Conservation (phyloP, 2,329 filamentous ascomycete species). For the Cytospora leucostoma region DNA sequence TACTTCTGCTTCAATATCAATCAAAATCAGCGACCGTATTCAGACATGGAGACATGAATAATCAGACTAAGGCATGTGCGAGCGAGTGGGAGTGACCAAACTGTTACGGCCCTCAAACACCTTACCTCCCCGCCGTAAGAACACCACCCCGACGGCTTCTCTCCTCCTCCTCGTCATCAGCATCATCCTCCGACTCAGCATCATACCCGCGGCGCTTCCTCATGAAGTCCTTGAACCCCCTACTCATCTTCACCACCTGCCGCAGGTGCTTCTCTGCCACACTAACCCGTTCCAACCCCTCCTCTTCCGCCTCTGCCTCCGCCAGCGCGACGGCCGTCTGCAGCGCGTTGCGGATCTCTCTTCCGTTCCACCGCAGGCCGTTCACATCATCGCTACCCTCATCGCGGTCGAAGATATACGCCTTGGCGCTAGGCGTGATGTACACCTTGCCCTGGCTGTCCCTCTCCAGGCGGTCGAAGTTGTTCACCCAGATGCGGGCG, state of each 20-base stretch:
- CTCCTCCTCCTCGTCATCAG: slow-evolving; percentile 27
- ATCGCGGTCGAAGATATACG: slow-evolving; percentile 36
- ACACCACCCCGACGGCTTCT: neutral
- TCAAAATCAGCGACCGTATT: too few relatives aligned
- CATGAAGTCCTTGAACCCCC: slow-evolving; percentile 41
- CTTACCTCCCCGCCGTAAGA: too few relatives aligned
- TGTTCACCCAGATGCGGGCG: slow-evolving; percentile 47
- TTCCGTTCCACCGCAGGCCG: slow-evolving; percentile 44
- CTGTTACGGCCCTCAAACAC: too few relatives aligned
- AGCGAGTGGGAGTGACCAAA: too few relatives aligned
- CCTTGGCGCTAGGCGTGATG: slow-evolving; percentile 41
- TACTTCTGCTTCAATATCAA: too few relatives aligned
- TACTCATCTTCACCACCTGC: slow-evolving; percentile 43
- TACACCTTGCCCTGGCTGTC: slow-evolving; percentile 43
- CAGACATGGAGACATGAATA: too few relatives aligned
- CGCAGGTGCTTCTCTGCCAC: slow-evolving; percentile 40
- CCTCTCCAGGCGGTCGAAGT: slow-evolving; percentile 48
- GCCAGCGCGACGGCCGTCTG: slow-evolving; percentile 49
- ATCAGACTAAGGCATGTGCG: too few relatives aligned
- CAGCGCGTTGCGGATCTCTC: slow-evolving; percentile 40
- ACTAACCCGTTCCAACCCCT: slow-evolving; percentile 35
- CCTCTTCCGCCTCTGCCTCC: slow-evolving; percentile 44
- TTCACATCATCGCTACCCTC: slow-evolving; percentile 41
- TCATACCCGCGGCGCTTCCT: slow-evolving; percentile 23
- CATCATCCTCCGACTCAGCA: slow-evolving; percentile 26